Percentiles rank a stretch among this genome's conserved stretches.
Evolutionary conservation across 768 basidiomycete species (phyloP).

Genomic region (Collybia sp.): DNA sequence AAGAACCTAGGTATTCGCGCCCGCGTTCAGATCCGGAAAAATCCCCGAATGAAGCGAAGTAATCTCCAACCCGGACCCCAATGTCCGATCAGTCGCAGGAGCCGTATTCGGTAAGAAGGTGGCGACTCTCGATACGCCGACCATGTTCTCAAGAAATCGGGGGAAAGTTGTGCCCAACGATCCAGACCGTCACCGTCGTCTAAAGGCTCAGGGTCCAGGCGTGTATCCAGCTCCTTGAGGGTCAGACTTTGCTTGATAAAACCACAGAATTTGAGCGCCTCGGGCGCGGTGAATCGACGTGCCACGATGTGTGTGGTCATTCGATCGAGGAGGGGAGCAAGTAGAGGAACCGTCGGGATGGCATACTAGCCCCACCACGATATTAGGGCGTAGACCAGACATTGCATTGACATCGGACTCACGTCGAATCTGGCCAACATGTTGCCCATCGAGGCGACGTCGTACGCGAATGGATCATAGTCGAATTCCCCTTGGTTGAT

Average conservation of each 20-base stretch:
- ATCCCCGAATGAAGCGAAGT: background rate
- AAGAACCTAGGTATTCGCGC: too few species aligned
- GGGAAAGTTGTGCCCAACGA: background rate
- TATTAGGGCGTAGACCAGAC: background rate
- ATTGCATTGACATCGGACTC: background rate
- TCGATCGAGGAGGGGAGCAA: conserved; percentile 2
- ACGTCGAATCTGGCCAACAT: background rate
- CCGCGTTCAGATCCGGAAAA: background rate
- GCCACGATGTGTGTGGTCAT: conserved; percentile 4
- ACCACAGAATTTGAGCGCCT: conserved; percentile 1
- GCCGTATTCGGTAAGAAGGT: background rate
- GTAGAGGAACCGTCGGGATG: background rate
- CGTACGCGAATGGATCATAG: background rate
- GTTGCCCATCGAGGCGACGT: background rate
- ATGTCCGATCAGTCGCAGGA: background rate
- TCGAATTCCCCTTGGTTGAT: background rate
- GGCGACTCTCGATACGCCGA: background rate
- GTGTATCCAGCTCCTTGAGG: background rate
- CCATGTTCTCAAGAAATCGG: conserved; percentile 1
- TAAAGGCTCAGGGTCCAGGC: background rate
- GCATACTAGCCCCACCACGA: background rate
- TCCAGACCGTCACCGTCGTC: background rate
- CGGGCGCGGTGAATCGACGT: conserved; percentile 1
- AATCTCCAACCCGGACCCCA: background rate
- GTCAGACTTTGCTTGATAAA: background rate